Evolutionary conservation across 352 stramenopile genomes (phyloP).

Genomic region (Pythium phragmiticola): DNA sequence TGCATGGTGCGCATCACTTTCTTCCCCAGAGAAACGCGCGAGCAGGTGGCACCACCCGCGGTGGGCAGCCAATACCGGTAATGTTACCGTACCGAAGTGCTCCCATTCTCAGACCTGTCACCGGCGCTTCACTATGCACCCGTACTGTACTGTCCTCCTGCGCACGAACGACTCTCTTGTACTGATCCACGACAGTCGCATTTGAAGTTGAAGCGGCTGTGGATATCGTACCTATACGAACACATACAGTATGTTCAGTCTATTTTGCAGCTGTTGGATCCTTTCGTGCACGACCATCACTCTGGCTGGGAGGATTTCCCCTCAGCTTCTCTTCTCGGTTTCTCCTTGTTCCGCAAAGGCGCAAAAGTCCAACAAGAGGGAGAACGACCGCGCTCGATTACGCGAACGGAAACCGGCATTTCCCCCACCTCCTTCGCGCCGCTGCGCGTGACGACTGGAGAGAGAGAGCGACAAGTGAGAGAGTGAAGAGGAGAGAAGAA

Average conservation of each 20-base stretch:
- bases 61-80: too few species aligned
- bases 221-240: conserved; percentile 17
- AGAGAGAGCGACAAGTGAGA: not conserved
- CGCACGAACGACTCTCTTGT: not conserved
- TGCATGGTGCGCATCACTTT: too few species aligned
- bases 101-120: too few species aligned
- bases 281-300: conserved; percentile 26
- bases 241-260: not conserved
- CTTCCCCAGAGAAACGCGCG: too few species aligned
- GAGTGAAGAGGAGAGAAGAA: conserved; percentile 3
- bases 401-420: not conserved
- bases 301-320: conserved; percentile 16
- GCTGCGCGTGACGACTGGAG: too few species aligned
- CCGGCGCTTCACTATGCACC: too few species aligned
- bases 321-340: conserved; percentile 1
- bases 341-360: not conserved
- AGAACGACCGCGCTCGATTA: not conserved
- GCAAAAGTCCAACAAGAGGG: not conserved
- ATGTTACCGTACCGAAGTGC: too few species aligned
- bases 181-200: not conserved
- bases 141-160: too few species aligned
- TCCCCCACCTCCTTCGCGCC: not conserved
- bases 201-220: not conserved
- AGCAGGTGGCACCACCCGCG: too few species aligned
- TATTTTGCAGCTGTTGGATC: conserved; percentile 22